These are phyloP conservation scores for Serpula lacrymans DNA, from an alignment of 768 basidiomycete genomes.

Conservation along the genomic window DNA sequence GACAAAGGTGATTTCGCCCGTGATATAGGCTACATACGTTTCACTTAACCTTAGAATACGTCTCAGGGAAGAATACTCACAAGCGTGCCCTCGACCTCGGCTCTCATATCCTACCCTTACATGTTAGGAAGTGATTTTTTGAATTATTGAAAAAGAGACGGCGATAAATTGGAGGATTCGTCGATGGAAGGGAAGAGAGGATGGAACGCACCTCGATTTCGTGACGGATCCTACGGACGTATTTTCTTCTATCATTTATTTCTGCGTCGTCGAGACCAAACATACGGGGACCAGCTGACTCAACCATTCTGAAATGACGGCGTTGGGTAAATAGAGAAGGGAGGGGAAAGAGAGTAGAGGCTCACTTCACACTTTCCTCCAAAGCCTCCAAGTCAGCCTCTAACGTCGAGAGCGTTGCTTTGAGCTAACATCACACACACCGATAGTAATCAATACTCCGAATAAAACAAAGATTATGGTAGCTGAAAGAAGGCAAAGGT, in stretches of 20 bases:
- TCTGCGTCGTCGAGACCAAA: constrained; percentile 82
- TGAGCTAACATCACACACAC: constrained; percentile 44
- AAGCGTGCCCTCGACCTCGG: constrained; percentile 42
- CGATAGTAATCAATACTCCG: constrained; percentile 8
- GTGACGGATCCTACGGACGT: constrained; percentile 68
- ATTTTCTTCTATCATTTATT: constrained; percentile 69
- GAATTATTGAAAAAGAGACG: neutral
- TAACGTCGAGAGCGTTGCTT: constrained; percentile 69
- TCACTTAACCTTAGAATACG: neutral
- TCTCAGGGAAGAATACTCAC: constrained; percentile 12
- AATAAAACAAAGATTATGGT: neutral
- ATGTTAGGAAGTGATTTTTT: constrained; percentile 14
- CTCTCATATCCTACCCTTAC: constrained; percentile 73
- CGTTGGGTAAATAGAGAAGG: constrained; percentile 1
- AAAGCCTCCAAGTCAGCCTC: constrained; percentile 89
- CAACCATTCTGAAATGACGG: constrained; percentile 64
- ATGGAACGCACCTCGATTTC: constrained; percentile 72
- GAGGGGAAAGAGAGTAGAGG: constrained; percentile 2
- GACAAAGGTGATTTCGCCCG: constrained; percentile 8
- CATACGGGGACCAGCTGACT: constrained; percentile 75
- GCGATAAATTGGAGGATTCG: neutral
- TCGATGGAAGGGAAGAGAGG: constrained; percentile 11
- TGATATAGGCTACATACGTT: constrained; percentile 17
- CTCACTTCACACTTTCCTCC: constrained; percentile 90
- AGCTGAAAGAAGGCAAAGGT: too few relatives aligned